Evolutionary conservation across 768 basidiomycete genomes (phyloP).

Genomic region (Boletus eberwhitei): DNA sequence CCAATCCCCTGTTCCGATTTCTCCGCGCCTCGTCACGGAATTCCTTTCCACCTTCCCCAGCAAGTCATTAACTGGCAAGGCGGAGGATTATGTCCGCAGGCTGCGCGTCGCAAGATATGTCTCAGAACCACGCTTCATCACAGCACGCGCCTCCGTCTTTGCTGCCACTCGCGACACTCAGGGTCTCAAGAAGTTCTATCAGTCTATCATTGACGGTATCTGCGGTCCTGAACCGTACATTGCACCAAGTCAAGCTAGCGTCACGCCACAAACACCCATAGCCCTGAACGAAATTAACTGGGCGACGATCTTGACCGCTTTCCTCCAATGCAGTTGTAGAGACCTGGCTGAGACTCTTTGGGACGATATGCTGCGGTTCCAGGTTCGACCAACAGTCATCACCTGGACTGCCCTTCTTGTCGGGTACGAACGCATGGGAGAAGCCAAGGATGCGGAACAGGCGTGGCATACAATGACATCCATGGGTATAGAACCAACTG

Average conservation of each 20-base stretch:
- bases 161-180: constrained; percentile 31
- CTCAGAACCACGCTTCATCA: constrained; percentile 45
- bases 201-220: constrained; percentile 48
- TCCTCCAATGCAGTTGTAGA: constrained; percentile 51
- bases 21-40: constrained; percentile 31
- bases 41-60: constrained; percentile 41
- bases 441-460: constrained; percentile 49
- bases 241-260: constrained; percentile 38
- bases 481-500: constrained; percentile 56
- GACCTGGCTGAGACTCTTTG: constrained; percentile 64
- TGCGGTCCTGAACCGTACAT: constrained; percentile 52
- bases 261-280: constrained; percentile 41
- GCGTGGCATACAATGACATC: constrained; percentile 64
- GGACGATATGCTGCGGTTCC: constrained; percentile 56
- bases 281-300: constrained; percentile 57
- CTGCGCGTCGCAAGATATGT: constrained; percentile 53
- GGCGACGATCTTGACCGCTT: constrained; percentile 63
- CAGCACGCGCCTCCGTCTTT: constrained; percentile 49
- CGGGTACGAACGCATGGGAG: constrained; percentile 51
- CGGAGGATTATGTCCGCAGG: constrained; percentile 43
- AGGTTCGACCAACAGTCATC: constrained; percentile 48
- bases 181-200: constrained; percentile 48
- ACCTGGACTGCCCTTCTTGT: constrained; percentile 75
- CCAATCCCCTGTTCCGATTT: constrained; percentile 36
- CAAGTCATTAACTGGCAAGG: constrained; percentile 38